phyloP scores from a whole-genome alignment of 2,329 filamentous ascomycete species.

The Monosporascus sp. region DNA sequence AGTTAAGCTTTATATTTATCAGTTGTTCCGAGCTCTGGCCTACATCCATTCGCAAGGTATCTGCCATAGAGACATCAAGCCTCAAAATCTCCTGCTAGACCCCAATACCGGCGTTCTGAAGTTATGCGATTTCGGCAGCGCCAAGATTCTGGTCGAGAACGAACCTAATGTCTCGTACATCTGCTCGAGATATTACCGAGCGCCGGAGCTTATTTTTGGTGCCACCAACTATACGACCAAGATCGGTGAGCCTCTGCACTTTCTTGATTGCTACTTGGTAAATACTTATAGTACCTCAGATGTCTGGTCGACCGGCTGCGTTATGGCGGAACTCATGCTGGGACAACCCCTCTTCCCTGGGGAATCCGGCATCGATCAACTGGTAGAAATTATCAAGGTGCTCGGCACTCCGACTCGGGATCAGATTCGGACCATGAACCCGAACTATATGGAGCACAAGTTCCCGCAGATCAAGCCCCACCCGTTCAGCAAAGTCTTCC shows the following conservation, averaged over 20 bases:
- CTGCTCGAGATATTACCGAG: constrained; percentile 97
- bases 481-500: constrained; percentile 98
- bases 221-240: constrained; percentile 99
- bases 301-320: constrained; percentile 98
- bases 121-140: constrained; percentile 97
- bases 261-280: neutral
- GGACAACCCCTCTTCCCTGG: constrained; percentile 96
- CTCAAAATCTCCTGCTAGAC: constrained; percentile 92
- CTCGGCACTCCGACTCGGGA: constrained; percentile 93
- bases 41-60: constrained; percentile 99
- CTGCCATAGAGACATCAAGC: constrained; percentile 98
- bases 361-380: constrained; percentile 95
- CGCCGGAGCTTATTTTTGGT: constrained; percentile 95
- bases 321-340: constrained; percentile 99
- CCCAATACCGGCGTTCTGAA: constrained; percentile 88
- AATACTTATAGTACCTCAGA: constrained; percentile 47
- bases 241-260: constrained; percentile 66
- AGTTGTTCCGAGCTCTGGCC: constrained; percentile 94
- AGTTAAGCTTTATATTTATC: constrained; percentile 99
- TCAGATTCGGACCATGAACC: constrained; percentile 99
- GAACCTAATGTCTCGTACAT: constrained; percentile 99
- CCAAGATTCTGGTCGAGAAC: constrained; percentile 97
- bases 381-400: constrained; percentile 99
- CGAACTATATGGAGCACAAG: constrained; percentile 99
- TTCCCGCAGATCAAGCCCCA: constrained; percentile 99